Percentiles rank a stretch among this genome's conserved stretches.
phyloP scores from a whole-genome alignment of 2,329 filamentous ascomycete species.

The Leptosphaerulina australis region DNA sequence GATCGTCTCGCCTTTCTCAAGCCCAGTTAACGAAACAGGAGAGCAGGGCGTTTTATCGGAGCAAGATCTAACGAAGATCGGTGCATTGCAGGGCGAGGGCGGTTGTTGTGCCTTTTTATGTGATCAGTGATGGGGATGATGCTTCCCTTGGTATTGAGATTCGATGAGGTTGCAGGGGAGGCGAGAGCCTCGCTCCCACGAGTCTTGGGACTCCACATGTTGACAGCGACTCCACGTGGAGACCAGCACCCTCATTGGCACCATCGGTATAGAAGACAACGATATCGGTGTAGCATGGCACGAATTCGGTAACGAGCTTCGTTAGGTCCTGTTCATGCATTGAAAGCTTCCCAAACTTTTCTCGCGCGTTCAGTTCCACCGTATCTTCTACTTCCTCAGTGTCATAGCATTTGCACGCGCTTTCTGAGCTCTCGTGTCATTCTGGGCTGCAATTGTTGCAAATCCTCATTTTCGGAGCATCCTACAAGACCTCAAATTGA shows the following conservation, averaged over 20 bases:
- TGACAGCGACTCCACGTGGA: constrained; percentile 27
- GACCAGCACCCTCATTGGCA: constrained; percentile 15
- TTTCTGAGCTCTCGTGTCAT: neutral
- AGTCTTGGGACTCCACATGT: constrained; percentile 26
- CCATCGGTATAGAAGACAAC: constrained; percentile 26
- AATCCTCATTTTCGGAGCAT: neutral
- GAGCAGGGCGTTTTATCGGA: constrained; percentile 19
- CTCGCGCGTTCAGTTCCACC: constrained; percentile 12
- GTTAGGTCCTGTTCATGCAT: constrained; percentile 10
- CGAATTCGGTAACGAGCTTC: constrained; percentile 24
- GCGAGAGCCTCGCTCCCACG: constrained; percentile 22
- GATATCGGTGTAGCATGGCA: constrained; percentile 32
- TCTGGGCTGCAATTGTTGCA: neutral
- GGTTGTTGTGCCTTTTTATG: constrained; percentile 12
- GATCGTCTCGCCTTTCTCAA: constrained; percentile 1
- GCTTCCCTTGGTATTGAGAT: constrained; percentile 14
- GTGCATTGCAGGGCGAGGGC: constrained; percentile 27
- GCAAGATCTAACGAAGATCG: constrained; percentile 25
- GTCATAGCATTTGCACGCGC: neutral
- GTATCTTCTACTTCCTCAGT: constrained; percentile 5
- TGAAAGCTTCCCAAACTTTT: constrained; percentile 19
- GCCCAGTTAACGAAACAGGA: constrained; percentile 6
- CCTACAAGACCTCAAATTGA: neutral
- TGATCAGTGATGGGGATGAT: constrained; percentile 7
- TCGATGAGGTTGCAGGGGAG: constrained; percentile 1